phyloP scores from a whole-genome alignment of 495 filamentous ascomycete genomes.

The Penicillium roqueforti region DNA sequence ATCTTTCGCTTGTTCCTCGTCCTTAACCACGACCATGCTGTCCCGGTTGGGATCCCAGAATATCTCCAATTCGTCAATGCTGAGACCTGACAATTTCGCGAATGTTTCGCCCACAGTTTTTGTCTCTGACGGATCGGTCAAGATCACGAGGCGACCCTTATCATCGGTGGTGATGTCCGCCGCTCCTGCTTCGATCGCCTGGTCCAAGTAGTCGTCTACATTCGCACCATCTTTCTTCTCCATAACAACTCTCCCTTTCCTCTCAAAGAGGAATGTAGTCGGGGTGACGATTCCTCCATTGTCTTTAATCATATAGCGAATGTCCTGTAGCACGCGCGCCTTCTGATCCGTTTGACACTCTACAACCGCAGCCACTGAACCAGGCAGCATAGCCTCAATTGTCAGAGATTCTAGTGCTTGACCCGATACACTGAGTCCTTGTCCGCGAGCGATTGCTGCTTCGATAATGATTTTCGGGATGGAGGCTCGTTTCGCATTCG shows the following conservation, averaged over 20 bases:
- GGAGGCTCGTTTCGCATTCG: constrained; percentile 76
- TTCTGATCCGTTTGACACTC: constrained; percentile 83
- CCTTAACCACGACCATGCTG: constrained; percentile 56
- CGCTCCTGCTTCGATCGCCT: constrained; percentile 79
- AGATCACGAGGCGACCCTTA: constrained; percentile 66
- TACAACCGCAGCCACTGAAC: constrained; percentile 72
- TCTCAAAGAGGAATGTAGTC: constrained; percentile 79
- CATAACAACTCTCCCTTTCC: constrained; percentile 66
- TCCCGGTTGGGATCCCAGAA: constrained; percentile 83
- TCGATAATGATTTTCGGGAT: constrained; percentile 83
- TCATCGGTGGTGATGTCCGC: constrained; percentile 72
- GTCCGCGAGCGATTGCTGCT: constrained; percentile 76
- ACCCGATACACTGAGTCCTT: constrained; percentile 71
- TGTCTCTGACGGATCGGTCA: constrained; percentile 67
- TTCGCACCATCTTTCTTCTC: constrained; percentile 56
- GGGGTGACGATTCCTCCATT: constrained; percentile 63
- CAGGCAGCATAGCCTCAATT: constrained; percentile 78
- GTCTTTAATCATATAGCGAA: constrained; percentile 64
- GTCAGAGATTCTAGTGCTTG: constrained; percentile 67
- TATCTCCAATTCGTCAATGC: constrained; percentile 68
- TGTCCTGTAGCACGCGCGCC: constrained; percentile 62
- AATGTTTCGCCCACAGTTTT: constrained; percentile 61
- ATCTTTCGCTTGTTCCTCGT: constrained; percentile 49
- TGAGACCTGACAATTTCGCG: constrained; percentile 52
- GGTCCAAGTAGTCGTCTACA: constrained; percentile 75